These are phyloP conservation scores for Theileria equi DNA, from an alignment of 169 alveolate species.

Conservation along the genomic window DNA sequence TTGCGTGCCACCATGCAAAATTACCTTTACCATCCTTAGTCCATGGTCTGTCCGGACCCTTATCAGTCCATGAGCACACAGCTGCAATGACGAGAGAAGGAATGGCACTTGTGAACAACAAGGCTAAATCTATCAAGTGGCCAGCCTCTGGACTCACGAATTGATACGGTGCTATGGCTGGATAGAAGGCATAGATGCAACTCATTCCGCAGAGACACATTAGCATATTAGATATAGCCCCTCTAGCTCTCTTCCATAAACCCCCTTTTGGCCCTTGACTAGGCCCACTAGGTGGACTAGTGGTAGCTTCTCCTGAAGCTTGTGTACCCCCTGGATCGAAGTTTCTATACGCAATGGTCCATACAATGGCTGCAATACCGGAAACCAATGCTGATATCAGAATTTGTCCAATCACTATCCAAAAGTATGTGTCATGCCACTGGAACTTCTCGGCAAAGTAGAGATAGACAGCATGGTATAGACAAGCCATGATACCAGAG, in stretches of 20 bases:
- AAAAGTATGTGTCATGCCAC: conserved; percentile 5
- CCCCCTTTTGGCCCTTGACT: too few relatives aligned
- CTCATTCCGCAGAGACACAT: conserved; percentile 12
- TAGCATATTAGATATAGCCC: conserved; percentile 3
- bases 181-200: background rate
- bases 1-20: background rate
- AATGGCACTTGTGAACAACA: background rate
- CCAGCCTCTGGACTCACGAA: conserved; percentile 3
- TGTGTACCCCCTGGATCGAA: too few relatives aligned
- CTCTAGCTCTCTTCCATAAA: too few relatives aligned
- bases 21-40: too few relatives aligned
- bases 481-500: conserved; percentile 10
- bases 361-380: conserved; percentile 18
- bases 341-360: conserved; percentile 13
- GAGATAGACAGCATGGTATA: conserved; percentile 15
- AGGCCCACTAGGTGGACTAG: too few relatives aligned
- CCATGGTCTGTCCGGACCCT: conserved; percentile 6
- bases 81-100: conserved; percentile 3
- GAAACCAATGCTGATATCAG: conserved; percentile 5
- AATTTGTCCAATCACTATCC: conserved; percentile 7
- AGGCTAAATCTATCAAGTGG: conserved; percentile 1
- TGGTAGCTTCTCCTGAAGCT: too few relatives aligned
- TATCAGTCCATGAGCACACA: background rate
- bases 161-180: conserved; percentile 20
- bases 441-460: background rate